Percentiles rank a stretch among this genome's conserved stretches.
Conservation (phyloP, 179 eudicot species). For the Beta corolliflora region DNA sequence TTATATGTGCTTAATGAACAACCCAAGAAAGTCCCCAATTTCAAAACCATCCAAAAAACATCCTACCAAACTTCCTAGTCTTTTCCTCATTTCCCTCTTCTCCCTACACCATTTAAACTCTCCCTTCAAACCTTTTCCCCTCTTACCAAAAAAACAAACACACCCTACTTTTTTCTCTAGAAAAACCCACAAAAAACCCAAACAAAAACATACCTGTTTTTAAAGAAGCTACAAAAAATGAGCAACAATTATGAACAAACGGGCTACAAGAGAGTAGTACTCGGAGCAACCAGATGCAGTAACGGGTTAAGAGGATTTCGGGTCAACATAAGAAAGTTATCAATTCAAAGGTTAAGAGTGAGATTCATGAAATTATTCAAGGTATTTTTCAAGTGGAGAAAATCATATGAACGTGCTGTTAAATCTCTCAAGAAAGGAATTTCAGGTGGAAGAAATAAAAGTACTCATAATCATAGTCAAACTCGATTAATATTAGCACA, state of each 20-base stretch:
- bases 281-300: conserved; percentile 27
- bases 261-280: conserved; percentile 28
- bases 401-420: conserved; percentile 27
- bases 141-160: conserved; percentile 9
- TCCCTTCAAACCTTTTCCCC: conserved; percentile 14
- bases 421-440: conserved; percentile 22
- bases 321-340: conserved; percentile 32
- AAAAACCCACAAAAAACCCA: conserved; percentile 1
- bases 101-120: conserved; percentile 18
- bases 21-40: conserved; percentile 10
- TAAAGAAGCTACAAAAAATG: not conserved
- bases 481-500: conserved; percentile 5
- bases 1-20: conserved; percentile 14
- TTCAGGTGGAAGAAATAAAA: not conserved
- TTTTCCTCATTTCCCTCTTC: not conserved
- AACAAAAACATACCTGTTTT: not conserved
- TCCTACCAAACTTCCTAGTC: conserved; percentile 20
- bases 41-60: conserved; percentile 6
- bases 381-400: conserved; percentile 35
- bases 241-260: conserved; percentile 10
- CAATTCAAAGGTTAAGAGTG: conserved; percentile 34
- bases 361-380: conserved; percentile 36
- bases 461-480: not conserved
- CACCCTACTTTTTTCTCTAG: not conserved
- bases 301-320: conserved; percentile 32